These are phyloP conservation scores for Adenanthera pavonina DNA, from an alignment of 306 rosid genomes.

Conservation along the genomic window DNA sequence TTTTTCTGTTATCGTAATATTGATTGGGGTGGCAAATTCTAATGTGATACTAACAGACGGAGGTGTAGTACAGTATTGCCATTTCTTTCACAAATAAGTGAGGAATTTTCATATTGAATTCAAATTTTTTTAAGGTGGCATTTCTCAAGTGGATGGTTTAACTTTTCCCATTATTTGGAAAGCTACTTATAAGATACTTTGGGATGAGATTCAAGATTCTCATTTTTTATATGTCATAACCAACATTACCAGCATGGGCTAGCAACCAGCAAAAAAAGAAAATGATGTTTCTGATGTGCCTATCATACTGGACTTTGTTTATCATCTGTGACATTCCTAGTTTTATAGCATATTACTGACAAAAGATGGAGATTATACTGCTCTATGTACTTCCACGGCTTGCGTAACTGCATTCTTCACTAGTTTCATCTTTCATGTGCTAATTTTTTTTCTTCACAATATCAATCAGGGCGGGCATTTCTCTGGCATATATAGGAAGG, in stretches of 20 bases:
- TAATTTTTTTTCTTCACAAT: conserved; percentile 23
- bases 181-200: neutral
- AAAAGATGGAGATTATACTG: conserved; percentile 22
- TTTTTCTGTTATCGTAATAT: neutral
- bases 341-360: conserved; percentile 18
- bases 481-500: conserved; percentile 95
- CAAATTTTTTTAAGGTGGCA: neutral
- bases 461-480: conserved; percentile 93
- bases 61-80: neutral
- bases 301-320: neutral
- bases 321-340: neutral
- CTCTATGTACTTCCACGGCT: conserved; percentile 23
- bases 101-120: neutral
- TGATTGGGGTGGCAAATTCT: conserved; percentile 11
- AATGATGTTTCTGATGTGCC: neutral
- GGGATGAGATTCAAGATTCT: neutral
- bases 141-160: neutral
- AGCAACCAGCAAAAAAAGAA: neutral
- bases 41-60: neutral
- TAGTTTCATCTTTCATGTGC: conserved; percentile 40
- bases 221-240: neutral
- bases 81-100: neutral
- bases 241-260: neutral
- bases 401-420: conserved; percentile 20
- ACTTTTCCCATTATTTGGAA: neutral